Evolutionary conservation across 2,329 filamentous ascomycete genomes (phyloP).

Genomic region (Aspergillus clavatus): DNA sequence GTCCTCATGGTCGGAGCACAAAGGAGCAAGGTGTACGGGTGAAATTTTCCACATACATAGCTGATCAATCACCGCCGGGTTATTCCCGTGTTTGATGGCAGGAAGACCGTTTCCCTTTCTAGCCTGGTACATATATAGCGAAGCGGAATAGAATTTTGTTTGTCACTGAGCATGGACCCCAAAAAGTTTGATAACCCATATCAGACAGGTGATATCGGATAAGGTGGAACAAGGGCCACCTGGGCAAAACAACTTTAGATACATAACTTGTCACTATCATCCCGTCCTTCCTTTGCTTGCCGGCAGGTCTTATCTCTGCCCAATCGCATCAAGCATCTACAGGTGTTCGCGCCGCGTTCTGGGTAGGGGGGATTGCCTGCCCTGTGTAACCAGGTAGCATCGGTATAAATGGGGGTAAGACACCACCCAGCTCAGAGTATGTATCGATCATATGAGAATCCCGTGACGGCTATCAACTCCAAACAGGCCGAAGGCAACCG

Average conservation of each 20-base stretch:
- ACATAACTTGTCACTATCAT: too few species aligned
- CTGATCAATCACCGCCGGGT: background rate
- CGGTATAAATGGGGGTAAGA: too few species aligned
- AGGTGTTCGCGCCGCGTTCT: background rate
- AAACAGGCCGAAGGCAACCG: background rate
- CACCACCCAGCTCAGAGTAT: too few species aligned
- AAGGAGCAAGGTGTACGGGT: background rate
- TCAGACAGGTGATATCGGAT: too few species aligned
- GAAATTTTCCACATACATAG: background rate
- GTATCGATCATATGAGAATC: too few species aligned
- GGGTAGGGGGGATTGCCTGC: conserved; percentile 2
- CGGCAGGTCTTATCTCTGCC: conserved; percentile 7
- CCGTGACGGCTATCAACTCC: background rate
- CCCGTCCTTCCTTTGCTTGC: too few species aligned
- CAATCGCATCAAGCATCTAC: conserved; percentile 2
- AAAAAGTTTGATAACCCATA: background rate
- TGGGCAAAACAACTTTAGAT: too few species aligned
- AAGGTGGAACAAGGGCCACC: too few species aligned
- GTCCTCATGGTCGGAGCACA: conserved; percentile 1
- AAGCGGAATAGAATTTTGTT: background rate
- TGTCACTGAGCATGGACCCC: background rate
- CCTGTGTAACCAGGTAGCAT: background rate
- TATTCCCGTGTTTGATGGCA: background rate
- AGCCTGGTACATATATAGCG: background rate
- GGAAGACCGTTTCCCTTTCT: conserved; percentile 1